Evolutionary conservation across 768 basidiomycete genomes (phyloP).

Genomic region (Lactarius sanguifluus): DNA sequence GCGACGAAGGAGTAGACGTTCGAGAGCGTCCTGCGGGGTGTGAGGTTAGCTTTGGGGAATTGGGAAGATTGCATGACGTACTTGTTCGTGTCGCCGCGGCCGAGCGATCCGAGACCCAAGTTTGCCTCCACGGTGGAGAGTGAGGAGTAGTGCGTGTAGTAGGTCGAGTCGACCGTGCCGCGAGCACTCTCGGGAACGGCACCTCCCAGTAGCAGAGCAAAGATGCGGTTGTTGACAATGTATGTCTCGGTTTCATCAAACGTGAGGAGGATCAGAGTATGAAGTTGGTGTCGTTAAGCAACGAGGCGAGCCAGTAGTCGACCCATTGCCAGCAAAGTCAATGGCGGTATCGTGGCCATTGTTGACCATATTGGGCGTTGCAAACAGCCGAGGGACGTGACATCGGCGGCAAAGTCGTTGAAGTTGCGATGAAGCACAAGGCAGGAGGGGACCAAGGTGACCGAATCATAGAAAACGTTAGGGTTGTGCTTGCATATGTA

Average conservation of each 20-base stretch:
- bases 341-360: constrained; percentile 59
- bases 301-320: constrained; percentile 48
- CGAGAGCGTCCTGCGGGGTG: constrained; percentile 26
- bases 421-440: too few relatives aligned
- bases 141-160: constrained; percentile 48
- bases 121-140: too few relatives aligned
- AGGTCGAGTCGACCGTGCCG: constrained; percentile 50
- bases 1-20: constrained; percentile 57
- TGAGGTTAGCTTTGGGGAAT: too few relatives aligned
- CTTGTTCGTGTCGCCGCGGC: too few relatives aligned
- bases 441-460: too few relatives aligned
- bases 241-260: constrained; percentile 50
- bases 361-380: constrained; percentile 52
- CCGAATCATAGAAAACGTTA: too few relatives aligned
- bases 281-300: constrained; percentile 44
- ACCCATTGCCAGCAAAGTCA: constrained; percentile 39
- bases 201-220: constrained; percentile 39
- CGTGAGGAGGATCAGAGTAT: constrained; percentile 57
- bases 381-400: constrained; percentile 48
- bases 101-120: too few relatives aligned
- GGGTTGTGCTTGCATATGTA: too few relatives aligned
- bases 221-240: constrained; percentile 48
- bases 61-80: too few relatives aligned
- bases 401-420: too few relatives aligned
- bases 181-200: constrained; percentile 42